Evolutionary conservation across 1,284 basidiomycete genomes (phyloP).

Genomic region (Ustilago nuda): DNA sequence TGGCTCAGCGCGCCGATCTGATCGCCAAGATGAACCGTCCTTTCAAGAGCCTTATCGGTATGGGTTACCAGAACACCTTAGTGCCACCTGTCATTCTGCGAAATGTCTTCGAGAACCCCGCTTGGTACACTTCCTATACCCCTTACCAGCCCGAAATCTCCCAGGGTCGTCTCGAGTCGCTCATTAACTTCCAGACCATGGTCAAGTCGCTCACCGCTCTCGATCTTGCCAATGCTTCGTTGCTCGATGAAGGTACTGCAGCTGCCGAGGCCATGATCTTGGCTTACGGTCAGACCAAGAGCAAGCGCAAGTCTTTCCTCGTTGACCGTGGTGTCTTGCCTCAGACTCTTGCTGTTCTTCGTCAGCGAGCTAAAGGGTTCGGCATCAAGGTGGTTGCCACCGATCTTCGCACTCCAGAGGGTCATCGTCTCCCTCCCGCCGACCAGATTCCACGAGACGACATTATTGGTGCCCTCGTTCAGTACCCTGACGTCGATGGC

Average conservation of each 20-base stretch:
- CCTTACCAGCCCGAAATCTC: constrained; percentile 90
- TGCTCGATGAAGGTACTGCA: constrained; percentile 67
- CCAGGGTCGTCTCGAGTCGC: constrained; percentile 91
- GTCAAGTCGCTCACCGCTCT: constrained; percentile 92
- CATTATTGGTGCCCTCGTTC: constrained; percentile 85
- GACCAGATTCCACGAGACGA: constrained; percentile 54
- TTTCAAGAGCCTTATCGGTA: constrained; percentile 93
- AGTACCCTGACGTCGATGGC: constrained; percentile 86
- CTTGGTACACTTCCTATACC: constrained; percentile 98
- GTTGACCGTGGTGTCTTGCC: constrained; percentile 66
- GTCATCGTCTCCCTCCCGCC: constrained; percentile 57
- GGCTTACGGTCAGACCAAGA: constrained; percentile 56
- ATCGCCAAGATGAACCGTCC: constrained; percentile 82
- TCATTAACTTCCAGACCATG: constrained; percentile 98
- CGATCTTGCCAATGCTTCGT: constrained; percentile 75
- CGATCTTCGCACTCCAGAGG: constrained; percentile 58
- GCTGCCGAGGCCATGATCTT: constrained; percentile 69
- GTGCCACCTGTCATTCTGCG: constrained; percentile 67
- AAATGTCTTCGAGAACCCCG: constrained; percentile 85
- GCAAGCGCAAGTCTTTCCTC: constrained; percentile 65
- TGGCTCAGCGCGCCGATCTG: constrained; percentile 80
- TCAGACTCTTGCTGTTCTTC: constrained; percentile 66
- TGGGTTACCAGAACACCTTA: constrained; percentile 83
- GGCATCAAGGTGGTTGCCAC: constrained; percentile 62
- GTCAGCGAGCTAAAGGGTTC: constrained; percentile 67